Evolutionary conservation across 2,329 filamentous ascomycete species (phyloP), one percentile per base, ranked within the genome.

Genomic region (Diaporthe sp.): DNA sequence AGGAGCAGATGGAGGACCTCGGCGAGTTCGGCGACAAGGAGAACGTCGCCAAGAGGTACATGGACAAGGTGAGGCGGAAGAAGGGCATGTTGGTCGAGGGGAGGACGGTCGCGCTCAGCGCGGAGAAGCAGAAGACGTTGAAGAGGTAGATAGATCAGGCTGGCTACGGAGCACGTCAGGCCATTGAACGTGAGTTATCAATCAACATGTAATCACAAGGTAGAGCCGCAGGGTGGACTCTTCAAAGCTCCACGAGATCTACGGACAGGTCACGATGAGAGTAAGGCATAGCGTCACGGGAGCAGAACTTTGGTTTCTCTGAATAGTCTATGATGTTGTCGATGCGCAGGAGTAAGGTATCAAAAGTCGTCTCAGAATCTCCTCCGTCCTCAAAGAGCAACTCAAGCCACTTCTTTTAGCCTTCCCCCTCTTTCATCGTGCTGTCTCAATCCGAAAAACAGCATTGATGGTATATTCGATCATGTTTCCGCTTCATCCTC

Each of bases 31-130:
- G 95, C 5, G 97, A 99, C 85, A 91, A 91, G 81, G 97, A 98
- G 88, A 98, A 98, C 84, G 94, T 98, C 68, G 97, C 97, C 33
- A 98, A 97, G 90, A 87, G 94, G 81, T 98, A 98, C 87, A 96
- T 99, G 90, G 97, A 99, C 85, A 87, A 90, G 50, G 96, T 99
- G 54, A 88, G 97, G 80, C 89, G 88, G 82, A 89, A 95, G 83
- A 99, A 99, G 90, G 97, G 97, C 0, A 81, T 99, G 84, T 85
- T 97, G 78, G 93, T 99, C 4, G 92, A 93, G 86, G 94, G 94
- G 2, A 90, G 93, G 78, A 89, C 93, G 79, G 89, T 95, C 78
- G 93, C 95, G 54, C 93, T 92, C 76, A 94, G 97, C 87, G 97
- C 95, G 1, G 96, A 98, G 90, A 99, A 99, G 90, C 96, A 92